Conservation (phyloP, 2,329 filamentous ascomycete species). For the Phaeomoniella chlamydospora region DNA sequence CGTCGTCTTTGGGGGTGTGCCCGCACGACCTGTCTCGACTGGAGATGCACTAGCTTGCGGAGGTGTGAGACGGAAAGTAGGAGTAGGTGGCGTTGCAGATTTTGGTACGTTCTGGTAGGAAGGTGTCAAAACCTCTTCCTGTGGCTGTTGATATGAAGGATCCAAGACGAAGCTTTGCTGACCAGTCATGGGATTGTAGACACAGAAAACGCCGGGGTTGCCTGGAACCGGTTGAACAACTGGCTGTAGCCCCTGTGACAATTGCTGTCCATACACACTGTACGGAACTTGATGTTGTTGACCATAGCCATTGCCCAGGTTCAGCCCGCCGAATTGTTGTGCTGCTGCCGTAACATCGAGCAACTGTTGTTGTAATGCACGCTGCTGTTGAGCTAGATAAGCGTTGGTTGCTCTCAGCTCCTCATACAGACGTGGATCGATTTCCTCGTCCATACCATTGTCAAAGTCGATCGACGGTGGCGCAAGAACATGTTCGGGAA, state of each 20-base stretch:
- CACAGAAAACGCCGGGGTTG: slow-evolving; percentile 64
- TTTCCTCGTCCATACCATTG: slow-evolving; percentile 44
- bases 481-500: slow-evolving; percentile 74
- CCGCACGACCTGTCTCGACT: slow-evolving; percentile 41
- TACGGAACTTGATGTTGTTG: slow-evolving; percentile 39
- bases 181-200: slow-evolving; percentile 75
- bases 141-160: slow-evolving; percentile 40
- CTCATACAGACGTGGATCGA: slow-evolving; percentile 77
- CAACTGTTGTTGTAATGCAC: slow-evolving; percentile 86
- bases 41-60: slow-evolving; percentile 43
- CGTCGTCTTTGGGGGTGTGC: slow-evolving; percentile 45
- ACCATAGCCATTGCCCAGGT: slow-evolving; percentile 38
- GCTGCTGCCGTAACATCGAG: slow-evolving; percentile 69
- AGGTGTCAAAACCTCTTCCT: slow-evolving; percentile 27
- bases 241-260: slow-evolving; percentile 51
- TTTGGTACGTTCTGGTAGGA: slow-evolving; percentile 21
- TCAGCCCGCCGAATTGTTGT: slow-evolving; percentile 69
- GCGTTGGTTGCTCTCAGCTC: slow-evolving; percentile 83
- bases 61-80: slow-evolving; percentile 64
- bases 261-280: slow-evolving; percentile 50
- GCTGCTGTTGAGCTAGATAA: slow-evolving; percentile 87
- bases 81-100: slow-evolving; percentile 37
- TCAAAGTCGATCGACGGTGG: slow-evolving; percentile 59
- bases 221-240: slow-evolving; percentile 47
- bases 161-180: slow-evolving; percentile 73